Base-by-base conservation (phyloP, 306 rosid species). In the Medicago truncatula region DNA sequence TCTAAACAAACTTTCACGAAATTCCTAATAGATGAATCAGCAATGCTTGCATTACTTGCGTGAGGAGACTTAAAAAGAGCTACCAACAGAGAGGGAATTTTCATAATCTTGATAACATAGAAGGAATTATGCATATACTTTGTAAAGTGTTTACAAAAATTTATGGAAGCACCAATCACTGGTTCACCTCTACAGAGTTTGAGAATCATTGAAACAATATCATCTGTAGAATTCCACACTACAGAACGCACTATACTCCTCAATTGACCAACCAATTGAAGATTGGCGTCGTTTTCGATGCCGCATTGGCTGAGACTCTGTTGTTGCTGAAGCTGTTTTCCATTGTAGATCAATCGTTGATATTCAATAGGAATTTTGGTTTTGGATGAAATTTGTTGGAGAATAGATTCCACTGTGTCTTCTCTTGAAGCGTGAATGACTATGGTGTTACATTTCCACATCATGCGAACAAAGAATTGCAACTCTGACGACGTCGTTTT, bases 251-350 rank as follows among this genome's bases (percentile, higher is more conserved):
- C 75, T 2, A 88, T 79, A 80, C 96, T 93, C 0, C 83, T 81
- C 90, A 91, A 72, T 0, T 85, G 87, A 3, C 91, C 95, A 23
- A 89, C 85, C 6, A 93, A 70, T 20, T 91, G 92, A 44, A 93
- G 64, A 41, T 54, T 84, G 8, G 86, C 88, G 74, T 93, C 94
- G 62, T 89, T 89, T 53, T 93, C 77, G 12, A 93, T 78, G 3
- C 81, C 76, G 70, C 97, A 93, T 31, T 91, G 88, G 4, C 65
- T 78, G 0, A 93, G 88, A 1, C 85, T 84, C 61, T 86, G 82
- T 28, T 89, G 88, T 77, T 43, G 49, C 76, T 77, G 92, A n/a
- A 93, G 97, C 79, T 89, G 92, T 65, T 80, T 90, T 7, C 93
- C 90, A 2, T 81, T 44, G 59, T 93, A 85, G 7, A 88, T 85